These are phyloP conservation scores for Botrytis paeoniae DNA, from an alignment of 2,329 filamentous ascomycete genomes.

Conservation along the genomic window DNA sequence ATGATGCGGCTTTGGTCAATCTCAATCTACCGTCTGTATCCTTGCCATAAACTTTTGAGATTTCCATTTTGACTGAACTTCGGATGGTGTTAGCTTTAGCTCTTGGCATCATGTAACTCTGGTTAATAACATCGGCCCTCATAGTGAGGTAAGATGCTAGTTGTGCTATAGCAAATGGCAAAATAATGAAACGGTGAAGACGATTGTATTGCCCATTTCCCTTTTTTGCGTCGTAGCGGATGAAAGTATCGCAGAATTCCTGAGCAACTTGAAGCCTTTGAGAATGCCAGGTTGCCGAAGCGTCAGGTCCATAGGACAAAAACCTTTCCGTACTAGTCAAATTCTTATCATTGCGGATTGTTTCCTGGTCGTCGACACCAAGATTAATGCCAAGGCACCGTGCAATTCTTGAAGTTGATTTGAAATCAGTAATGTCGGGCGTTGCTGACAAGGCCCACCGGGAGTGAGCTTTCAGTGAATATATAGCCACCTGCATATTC, in stretches of 20 bases:
- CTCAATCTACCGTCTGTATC: neutral
- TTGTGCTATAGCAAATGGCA: slow-evolving; percentile 1
- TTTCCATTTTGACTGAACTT: neutral
- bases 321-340: neutral
- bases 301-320: slow-evolving; percentile 8
- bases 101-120: neutral
- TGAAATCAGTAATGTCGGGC: neutral
- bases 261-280: slow-evolving; percentile 3
- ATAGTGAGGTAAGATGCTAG: slow-evolving; percentile 1
- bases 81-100: neutral
- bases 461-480: neutral
- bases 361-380: neutral
- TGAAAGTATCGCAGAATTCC: neutral
- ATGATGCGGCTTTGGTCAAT: neutral
- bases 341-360: neutral
- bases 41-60: neutral
- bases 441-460: slow-evolving; percentile 15
- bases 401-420: neutral
- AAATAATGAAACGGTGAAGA: neutral
- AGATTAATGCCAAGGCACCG: slow-evolving; percentile 10
- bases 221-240: neutral
- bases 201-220: neutral
- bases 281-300: neutral
- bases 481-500: neutral
- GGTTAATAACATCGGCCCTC: neutral